phyloP scores from a whole-genome alignment of 345 rosid genomes.

The Lepidium africanum region DNA sequence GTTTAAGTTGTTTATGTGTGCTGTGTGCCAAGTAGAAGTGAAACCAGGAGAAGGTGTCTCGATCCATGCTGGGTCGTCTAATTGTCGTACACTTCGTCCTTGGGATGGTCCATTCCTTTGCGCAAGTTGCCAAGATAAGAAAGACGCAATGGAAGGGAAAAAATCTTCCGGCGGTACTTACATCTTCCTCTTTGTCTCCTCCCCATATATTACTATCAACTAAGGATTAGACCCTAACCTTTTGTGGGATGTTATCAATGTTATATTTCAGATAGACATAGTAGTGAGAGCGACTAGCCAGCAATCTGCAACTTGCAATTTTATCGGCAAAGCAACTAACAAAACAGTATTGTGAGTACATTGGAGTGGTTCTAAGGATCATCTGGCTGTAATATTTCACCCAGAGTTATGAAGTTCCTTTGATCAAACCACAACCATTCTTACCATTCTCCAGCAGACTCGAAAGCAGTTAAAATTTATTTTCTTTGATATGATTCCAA shows the following conservation, averaged over 20 bases:
- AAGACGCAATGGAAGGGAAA: slow-evolving; percentile 98
- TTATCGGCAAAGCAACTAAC: slow-evolving; percentile 32
- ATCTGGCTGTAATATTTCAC: slow-evolving; percentile 23
- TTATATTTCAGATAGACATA: slow-evolving; percentile 59
- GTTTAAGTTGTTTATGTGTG: slow-evolving; percentile 92
- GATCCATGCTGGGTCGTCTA: slow-evolving; percentile 67
- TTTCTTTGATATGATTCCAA: slow-evolving; percentile 21
- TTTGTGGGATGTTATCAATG: not conserved
- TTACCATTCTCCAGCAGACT: slow-evolving; percentile 29
- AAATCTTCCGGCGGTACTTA: slow-evolving; percentile 65
- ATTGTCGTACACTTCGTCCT: slow-evolving; percentile 63
- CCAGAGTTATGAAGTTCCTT: slow-evolving; percentile 16
- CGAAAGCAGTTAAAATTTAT: slow-evolving; percentile 22
- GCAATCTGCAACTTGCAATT: slow-evolving; percentile 15
- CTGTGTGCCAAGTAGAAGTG: slow-evolving; percentile 98
- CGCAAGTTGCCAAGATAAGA: slow-evolving; percentile 90
- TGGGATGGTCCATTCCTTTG: slow-evolving; percentile 99
- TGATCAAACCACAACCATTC: slow-evolving; percentile 15
- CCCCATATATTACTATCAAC: not conserved
- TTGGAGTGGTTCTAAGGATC: slow-evolving; percentile 18
- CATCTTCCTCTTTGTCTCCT: not conserved
- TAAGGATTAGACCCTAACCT: not conserved
- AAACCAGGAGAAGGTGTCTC: slow-evolving; percentile 96
- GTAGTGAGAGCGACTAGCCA: slow-evolving; percentile 88
- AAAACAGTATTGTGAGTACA: slow-evolving; percentile 22